phyloP scores from a whole-genome alignment of 192 early-diverging fungal genomes.

The Jimgerdemannia lactiflua region DNA sequence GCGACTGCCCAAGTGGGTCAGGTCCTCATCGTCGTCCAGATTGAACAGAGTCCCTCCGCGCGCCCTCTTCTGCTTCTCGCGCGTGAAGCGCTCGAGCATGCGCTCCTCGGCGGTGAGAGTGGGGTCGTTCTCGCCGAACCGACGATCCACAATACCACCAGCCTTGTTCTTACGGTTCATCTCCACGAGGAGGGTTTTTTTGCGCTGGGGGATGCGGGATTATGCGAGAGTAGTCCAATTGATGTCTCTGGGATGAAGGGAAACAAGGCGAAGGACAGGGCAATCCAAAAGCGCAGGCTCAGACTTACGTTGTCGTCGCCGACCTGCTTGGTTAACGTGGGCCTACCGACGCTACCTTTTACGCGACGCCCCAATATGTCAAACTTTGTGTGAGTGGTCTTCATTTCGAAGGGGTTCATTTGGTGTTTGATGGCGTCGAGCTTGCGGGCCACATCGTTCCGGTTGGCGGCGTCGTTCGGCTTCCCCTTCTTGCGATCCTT shows the following conservation, averaged over 20 bases:
- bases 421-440: slow-evolving; percentile 31
- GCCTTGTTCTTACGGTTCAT: slow-evolving; percentile 63
- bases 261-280: not conserved
- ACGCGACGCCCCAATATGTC: slow-evolving; percentile 80
- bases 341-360: slow-evolving; percentile 80
- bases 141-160: slow-evolving; percentile 82
- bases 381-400: slow-evolving; percentile 77
- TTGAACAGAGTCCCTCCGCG: slow-evolving; percentile 64
- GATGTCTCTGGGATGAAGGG: not conserved
- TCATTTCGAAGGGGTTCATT: slow-evolving; percentile 91
- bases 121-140: slow-evolving; percentile 92
- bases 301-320: slow-evolving; percentile 72
- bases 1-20: slow-evolving; percentile 95
- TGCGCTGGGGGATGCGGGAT: slow-evolving; percentile 46
- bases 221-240: not conserved
- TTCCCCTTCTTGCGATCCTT: slow-evolving; percentile 58
- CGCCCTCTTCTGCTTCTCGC: slow-evolving; percentile 64
- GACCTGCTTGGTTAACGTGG: slow-evolving; percentile 73
- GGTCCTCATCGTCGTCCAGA: slow-evolving; percentile 61
- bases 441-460: slow-evolving; percentile 52
- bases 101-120: slow-evolving; percentile 91
- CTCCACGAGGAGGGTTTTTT: slow-evolving; percentile 81
- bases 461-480: slow-evolving; percentile 39
- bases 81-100: slow-evolving; percentile 92
- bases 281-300: not conserved